Conservation (phyloP, 768 basidiomycete species). For the Boletus pseudopeckii region DNA sequence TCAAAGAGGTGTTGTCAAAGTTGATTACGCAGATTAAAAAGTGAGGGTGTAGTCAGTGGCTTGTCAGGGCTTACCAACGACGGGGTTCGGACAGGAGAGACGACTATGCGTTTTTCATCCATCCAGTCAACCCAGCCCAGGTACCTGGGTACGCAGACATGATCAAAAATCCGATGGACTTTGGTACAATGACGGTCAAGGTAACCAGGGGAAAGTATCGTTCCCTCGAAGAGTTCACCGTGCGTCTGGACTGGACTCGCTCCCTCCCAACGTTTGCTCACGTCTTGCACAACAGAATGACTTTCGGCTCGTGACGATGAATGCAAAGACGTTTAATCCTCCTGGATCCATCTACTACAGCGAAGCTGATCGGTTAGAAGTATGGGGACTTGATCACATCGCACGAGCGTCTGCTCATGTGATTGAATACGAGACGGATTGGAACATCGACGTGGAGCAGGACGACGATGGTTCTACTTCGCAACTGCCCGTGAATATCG, state of each 20-base stretch:
- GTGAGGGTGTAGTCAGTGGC: constrained; percentile 35
- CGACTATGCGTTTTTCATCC: constrained; percentile 80
- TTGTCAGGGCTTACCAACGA: constrained; percentile 6
- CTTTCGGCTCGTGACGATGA: constrained; percentile 66
- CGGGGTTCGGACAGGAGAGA: constrained; percentile 55
- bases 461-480: constrained; percentile 42
- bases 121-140: constrained; percentile 57
- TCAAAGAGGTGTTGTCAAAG: constrained; percentile 69
- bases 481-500: constrained; percentile 30
- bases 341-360: constrained; percentile 68
- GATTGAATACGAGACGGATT: constrained; percentile 79
- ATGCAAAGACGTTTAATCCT: constrained; percentile 76
- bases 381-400: constrained; percentile 73
- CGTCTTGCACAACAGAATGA: constrained; percentile 44
- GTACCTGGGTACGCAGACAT: constrained; percentile 64
- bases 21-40: constrained; percentile 74
- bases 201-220: constrained; percentile 74
- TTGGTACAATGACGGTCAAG: constrained; percentile 82
- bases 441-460: constrained; percentile 77
- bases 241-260: constrained; percentile 33
- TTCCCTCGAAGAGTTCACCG: constrained; percentile 76
- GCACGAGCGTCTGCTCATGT: constrained; percentile 65
- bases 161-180: constrained; percentile 87
- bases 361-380: constrained; percentile 70
- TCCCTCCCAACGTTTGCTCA: not conserved